phyloP scores from a whole-genome alignment of 441 rosid genomes.

The Jatropha multifida region DNA sequence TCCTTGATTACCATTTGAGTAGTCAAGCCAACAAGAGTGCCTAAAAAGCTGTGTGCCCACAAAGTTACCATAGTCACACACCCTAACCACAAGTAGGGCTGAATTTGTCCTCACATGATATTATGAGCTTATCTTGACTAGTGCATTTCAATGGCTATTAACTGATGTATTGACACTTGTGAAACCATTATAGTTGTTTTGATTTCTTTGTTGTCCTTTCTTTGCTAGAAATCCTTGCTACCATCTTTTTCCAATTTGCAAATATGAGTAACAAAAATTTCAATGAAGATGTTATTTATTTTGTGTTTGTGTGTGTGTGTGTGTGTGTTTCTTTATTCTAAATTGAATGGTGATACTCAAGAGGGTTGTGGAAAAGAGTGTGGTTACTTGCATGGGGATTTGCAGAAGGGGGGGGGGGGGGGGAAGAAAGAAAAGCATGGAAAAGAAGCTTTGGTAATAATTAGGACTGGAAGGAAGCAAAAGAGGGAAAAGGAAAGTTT shows the following conservation, averaged over 20 bases:
- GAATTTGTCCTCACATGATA: background rate
- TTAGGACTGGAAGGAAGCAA: constrained; percentile 38
- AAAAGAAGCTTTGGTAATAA: constrained; percentile 44
- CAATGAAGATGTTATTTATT: constrained; percentile 4
- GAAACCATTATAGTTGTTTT: background rate
- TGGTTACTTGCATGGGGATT: constrained; percentile 31
- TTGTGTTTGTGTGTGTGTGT: background rate
- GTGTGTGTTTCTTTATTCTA: constrained; percentile 1
- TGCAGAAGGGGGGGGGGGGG: constrained; percentile 31
- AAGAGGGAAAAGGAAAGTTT: constrained; percentile 41
- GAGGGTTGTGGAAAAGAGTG: constrained; percentile 28
- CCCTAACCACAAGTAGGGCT: background rate
- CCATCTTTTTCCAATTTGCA: constrained; percentile 9
- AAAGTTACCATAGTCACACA: background rate
- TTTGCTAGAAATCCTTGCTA: background rate
- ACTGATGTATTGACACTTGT: background rate
- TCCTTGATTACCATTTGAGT: background rate
- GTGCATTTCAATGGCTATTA: background rate
- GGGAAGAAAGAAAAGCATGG: constrained; percentile 29
- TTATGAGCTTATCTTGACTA: background rate
- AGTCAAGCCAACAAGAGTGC: background rate
- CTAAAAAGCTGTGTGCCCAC: background rate
- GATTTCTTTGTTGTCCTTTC: constrained; percentile 5
- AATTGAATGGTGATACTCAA: constrained; percentile 17
- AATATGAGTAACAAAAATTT: constrained; percentile 4